Evolutionary conservation across 352 stramenopile species (phyloP), one percentile per base, ranked within the genome.

Genomic region (Detonula confervacea): DNA sequence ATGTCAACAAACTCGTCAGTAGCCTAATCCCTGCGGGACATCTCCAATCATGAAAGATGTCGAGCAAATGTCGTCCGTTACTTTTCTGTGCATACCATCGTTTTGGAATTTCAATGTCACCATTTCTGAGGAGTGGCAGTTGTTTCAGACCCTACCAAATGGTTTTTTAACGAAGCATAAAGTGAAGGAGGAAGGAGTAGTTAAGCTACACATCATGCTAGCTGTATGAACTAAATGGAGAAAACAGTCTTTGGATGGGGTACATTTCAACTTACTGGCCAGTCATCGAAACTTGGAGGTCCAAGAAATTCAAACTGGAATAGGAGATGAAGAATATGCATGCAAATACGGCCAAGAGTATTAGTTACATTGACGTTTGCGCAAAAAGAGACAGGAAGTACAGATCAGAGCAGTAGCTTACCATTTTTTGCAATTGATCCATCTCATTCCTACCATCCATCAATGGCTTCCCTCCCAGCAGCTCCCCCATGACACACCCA

Each of bases 341-440:
- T n/a, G n/a, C 18, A 47, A 37, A 33, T 22, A 62, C 42, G n/a
- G 57, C n/a, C 18, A 49, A 35, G 37, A 54, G 20, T n/a, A 60
- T 2, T 18, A 55, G 16, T 65, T 37, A 6, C 14, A 67, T 42
- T n/a, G n/a, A n/a, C n/a, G n/a, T n/a, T n/a, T n/a, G n/a, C n/a
- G n/a, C n/a, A n/a, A n/a, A n/a, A n/a, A n/a, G n/a, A n/a, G n/a
- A n/a, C n/a, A 68, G 39, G 44, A 55, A 42, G 39, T 27, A 30
- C 2, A 30, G 29, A 29, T 20, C 25, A n/a, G n/a, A 18, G 42
- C 16, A 44, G 25, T 29, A 11, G 33, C 72, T 64, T 20, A 98
- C 97, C 77, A 99, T 98, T 87, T 98, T 97, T 22, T 97, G 91
- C 46, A 99, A 83, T 74, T 98, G 96, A 75, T 98, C 97, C 46